Evolutionary conservation across 768 basidiomycete genomes (phyloP), one percentile per base, ranked within the genome.

Genomic region (Epithele typhae): DNA sequence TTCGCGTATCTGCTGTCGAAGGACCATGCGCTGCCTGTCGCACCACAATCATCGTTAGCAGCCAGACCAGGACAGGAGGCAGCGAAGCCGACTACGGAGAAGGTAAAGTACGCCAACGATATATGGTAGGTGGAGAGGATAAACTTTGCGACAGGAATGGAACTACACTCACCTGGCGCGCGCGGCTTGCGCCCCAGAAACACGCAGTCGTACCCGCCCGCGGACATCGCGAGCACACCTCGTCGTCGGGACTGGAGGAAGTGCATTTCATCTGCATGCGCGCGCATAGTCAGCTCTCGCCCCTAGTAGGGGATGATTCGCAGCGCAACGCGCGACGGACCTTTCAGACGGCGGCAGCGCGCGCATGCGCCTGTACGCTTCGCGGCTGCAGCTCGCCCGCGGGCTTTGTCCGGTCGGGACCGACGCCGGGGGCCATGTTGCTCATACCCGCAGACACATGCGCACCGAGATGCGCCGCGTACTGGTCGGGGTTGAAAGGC

Each of bases 171-270:
- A n/a, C 64, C 64, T 3, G 64, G 64, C 4, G 64, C 62, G 43
- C 64, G 58, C 9, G 64, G 63, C 51, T 66, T 66, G 15, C 64
- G 54, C 1, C 64, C 64, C 30, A 59, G 60, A 7, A 66, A 63
- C 34, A 59, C 38, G 39, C 64, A 66, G 12, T 59, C 52, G 38
- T 63, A 63, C 8, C 56, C 55, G 15, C 63, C 61, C 4, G 58
- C 51, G 12, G 55, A 35, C 59, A 61, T 9, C 59, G 49, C n/a
- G 54, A 56, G 39, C 59, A 61, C 3, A 46, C 46, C 17, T 42
- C 45, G 37, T 49, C 55, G 22, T 51, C 46, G 19, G 48, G 45
- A 17, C 55, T 49, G 10, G 46, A 39, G 48, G 59, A 61, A 3
- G 52, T 57, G 54, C 59, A 61, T 41, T 61, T 61, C 59, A 61